phyloP scores from a whole-genome alignment of 805 yeast genomes.

The Saccharomycopsis babjevae region DNA sequence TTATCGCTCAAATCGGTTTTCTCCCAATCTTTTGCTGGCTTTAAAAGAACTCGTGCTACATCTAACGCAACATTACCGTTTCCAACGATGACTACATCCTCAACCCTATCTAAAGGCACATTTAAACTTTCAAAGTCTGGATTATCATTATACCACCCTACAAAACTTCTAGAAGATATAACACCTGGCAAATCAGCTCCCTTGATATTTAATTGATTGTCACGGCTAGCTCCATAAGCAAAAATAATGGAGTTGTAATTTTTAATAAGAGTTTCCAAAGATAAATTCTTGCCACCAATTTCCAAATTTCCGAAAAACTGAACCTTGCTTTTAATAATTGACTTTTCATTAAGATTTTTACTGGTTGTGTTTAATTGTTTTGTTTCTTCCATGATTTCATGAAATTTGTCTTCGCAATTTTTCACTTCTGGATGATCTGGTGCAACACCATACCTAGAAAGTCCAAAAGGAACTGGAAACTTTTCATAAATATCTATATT shows the following conservation, averaged over 20 bases:
- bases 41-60: conserved; percentile 65
- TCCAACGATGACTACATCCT: conserved; percentile 75
- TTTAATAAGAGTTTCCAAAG: conserved; percentile 37
- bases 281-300: conserved; percentile 50
- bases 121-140: conserved; percentile 44
- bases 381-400: conserved; percentile 32
- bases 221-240: conserved; percentile 74
- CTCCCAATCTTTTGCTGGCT: conserved; percentile 40
- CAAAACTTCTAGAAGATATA: conserved; percentile 73
- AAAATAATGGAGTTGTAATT: conserved; percentile 66
- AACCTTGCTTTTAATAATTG: conserved; percentile 27
- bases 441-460: conserved; percentile 92
- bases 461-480: conserved; percentile 84
- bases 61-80: conserved; percentile 96
- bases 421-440: conserved; percentile 98
- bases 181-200: conserved; percentile 58
- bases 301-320: conserved; percentile 62
- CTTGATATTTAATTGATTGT: conserved; percentile 39
- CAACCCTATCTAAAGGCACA: conserved; percentile 52
- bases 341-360: conserved; percentile 19
- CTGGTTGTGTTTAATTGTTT: not conserved
- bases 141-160: conserved; percentile 93
- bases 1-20: conserved; percentile 61
- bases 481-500: conserved; percentile 50
- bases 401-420: conserved; percentile 62